A percentile compares a stretch with the other conserved stretches of the same genome.
These are phyloP conservation scores for Tagetes patula DNA, from an alignment of 129 eudicot genomes.

Conservation along the genomic window DNA sequence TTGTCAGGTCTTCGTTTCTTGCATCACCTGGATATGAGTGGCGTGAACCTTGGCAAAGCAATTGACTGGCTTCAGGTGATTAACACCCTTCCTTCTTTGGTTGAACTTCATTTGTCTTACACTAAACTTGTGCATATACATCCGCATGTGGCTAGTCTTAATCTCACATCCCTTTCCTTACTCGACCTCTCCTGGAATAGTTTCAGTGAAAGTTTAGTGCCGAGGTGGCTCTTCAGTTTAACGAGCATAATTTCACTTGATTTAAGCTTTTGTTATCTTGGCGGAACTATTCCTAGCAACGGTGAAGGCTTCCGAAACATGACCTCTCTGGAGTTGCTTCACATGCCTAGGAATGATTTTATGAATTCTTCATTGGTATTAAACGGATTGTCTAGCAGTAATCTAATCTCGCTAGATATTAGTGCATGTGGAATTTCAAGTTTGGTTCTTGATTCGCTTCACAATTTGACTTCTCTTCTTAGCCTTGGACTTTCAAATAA, in stretches of 20 bases:
- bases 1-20: background rate
- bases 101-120: background rate
- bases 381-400: background rate
- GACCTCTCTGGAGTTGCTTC: background rate
- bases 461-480: constrained; percentile 16
- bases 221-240: background rate
- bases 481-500: background rate
- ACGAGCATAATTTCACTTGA: background rate
- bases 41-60: background rate
- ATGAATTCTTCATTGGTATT: background rate
- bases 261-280: background rate
- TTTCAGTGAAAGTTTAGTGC: background rate
- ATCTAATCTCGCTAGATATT: constrained; percentile 8
- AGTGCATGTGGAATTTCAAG: constrained; percentile 3
- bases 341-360: background rate
- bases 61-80: background rate
- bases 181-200: background rate
- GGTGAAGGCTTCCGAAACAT: background rate
- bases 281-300: background rate
- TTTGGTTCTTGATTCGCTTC: constrained; percentile 6
- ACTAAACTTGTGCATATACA: background rate
- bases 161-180: background rate
- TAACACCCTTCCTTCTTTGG: background rate
- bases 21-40: background rate
- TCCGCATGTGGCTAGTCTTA: background rate